Evolutionary conservation across 2,329 filamentous ascomycete genomes (phyloP), one percentile per base, ranked within the genome.

Genomic region (Acephala macrosclerotiorum): DNA sequence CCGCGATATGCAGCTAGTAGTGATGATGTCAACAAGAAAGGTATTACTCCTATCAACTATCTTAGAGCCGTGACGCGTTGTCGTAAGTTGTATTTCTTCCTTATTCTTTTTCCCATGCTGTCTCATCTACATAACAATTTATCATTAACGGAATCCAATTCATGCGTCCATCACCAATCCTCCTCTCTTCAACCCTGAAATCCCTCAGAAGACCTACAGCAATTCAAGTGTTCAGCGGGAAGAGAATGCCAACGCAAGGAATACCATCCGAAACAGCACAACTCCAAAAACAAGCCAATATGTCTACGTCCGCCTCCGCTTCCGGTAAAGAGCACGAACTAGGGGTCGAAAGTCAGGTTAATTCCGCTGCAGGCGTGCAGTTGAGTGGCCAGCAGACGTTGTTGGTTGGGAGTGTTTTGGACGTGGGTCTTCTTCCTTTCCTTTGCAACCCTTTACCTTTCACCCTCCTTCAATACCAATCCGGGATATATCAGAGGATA

Each of bases 391-490:
- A 81, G 22, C 85, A 89, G 72, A 83, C 83, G 66, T 80, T 86
- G 0, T 66, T 89, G 36, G 83, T 89, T 14, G 84, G 84, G 65
- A 84, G 82, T 55, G 80, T 90, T 16, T 80, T 90, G 26, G 87
- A 90, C 73, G 81, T 82, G 59, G 26, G 68, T 62, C 33, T 22
- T 18, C 14, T 25, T 51, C 33, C 58, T 26, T 16, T n/a, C 20
- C 42, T 35, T 18, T 18, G 38, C 22, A 9, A 14, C 7, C 16
- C 40, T 16, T 11, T 11, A 45, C n/a, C n/a, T n/a, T n/a, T n/a
- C n/a, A n/a, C n/a, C n/a, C n/a, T n/a, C n/a, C n/a, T n/a, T n/a
- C n/a, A n/a, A n/a, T n/a, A n/a, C n/a, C n/a, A n/a, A n/a, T n/a
- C n/a, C n/a, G n/a, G n/a, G n/a, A n/a, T n/a, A n/a, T n/a, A n/a